phyloP scores from a whole-genome alignment of 176 grass and related monocot genomes.

The Paspalum notatum region DNA sequence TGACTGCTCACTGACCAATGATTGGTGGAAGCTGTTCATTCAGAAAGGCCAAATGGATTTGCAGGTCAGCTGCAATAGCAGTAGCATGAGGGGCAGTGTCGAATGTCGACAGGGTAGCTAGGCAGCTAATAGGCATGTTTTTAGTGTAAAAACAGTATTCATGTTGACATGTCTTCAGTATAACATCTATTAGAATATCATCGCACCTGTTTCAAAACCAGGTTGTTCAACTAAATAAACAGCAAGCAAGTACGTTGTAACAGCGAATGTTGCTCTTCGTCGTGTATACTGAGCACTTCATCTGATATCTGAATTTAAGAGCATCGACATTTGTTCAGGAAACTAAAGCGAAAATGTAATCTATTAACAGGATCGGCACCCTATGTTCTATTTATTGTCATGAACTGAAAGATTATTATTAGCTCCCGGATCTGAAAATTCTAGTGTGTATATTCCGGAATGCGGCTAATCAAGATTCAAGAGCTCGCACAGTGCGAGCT shows the following conservation, averaged over 20 bases:
- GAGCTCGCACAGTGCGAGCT: neutral
- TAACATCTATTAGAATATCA: too few relatives aligned
- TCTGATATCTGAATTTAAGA: neutral
- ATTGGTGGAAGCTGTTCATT: slow-evolving; percentile 22
- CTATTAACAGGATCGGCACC: neutral
- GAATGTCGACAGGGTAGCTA: neutral
- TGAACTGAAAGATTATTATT: neutral
- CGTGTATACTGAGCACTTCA: neutral
- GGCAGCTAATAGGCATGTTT: slow-evolving; percentile 3
- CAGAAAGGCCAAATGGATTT: neutral
- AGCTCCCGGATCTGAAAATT: slow-evolving; percentile 20
- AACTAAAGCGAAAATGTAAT: neutral
- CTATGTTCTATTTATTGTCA: slow-evolving; percentile 16
- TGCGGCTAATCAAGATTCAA: neutral
- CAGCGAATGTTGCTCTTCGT: neutral
- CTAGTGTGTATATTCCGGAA: neutral
- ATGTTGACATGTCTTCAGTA: neutral
- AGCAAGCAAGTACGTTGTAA: neutral
- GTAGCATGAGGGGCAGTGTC: neutral
- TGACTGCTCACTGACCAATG: slow-evolving; percentile 16
- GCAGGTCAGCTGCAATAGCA: slow-evolving; percentile 30
- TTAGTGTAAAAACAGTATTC: neutral
- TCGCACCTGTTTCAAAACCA: neutral
- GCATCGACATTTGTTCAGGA: neutral
- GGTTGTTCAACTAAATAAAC: neutral